Base-by-base conservation (phyloP, 2,329 filamentous ascomycete species). In the Ascochyta pisi region DNA sequence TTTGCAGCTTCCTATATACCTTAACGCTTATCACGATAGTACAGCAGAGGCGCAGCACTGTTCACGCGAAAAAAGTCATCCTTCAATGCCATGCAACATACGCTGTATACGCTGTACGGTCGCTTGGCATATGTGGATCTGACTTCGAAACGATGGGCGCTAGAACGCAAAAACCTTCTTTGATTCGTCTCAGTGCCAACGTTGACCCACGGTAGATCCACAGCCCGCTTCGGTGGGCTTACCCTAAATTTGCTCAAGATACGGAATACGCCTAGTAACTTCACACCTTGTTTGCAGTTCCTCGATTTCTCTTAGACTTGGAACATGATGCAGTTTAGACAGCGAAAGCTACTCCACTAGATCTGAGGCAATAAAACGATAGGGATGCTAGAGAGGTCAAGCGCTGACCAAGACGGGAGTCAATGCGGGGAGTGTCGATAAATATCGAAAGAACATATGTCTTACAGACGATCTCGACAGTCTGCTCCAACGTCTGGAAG, bases 41-140 rank as follows among this genome's bases (percentile, higher is more conserved):
- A 15, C 12, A 22, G 26, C 12, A 37, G 53, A 38, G 53, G 41
- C 41, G 42, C 41, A 50, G 46, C 29, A 46, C 13, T 23, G 1
- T 19, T 41, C 19, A 13, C 15, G 29, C 39, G 37, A 8, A 38
- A 19, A 38, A 38, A 41, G 1, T 31, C 19, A 6, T 41, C 23
- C 40, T 46, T 35, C 19, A 5, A 42, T 29, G 24, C 23, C 23
- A 46, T 40, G 6, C 27, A 40, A 6, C 27, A 6, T 37, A 22
- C 13, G 31, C 8, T 50, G 53, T 33, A 47, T 50, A 56, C 53
- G 53, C 27, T 43, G 15, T 43, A 56, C 42, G 46, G 42, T 26
- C n/a, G 26, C 37, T 39, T 39, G 37, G 37, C 37, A 39, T 23
- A 39, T 7, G 15, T 35, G 24, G 33, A 15, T 23, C 27, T 6